These are phyloP conservation scores for Plicaturopsis crispa DNA, from an alignment of 768 basidiomycete species.

Conservation along the genomic window DNA sequence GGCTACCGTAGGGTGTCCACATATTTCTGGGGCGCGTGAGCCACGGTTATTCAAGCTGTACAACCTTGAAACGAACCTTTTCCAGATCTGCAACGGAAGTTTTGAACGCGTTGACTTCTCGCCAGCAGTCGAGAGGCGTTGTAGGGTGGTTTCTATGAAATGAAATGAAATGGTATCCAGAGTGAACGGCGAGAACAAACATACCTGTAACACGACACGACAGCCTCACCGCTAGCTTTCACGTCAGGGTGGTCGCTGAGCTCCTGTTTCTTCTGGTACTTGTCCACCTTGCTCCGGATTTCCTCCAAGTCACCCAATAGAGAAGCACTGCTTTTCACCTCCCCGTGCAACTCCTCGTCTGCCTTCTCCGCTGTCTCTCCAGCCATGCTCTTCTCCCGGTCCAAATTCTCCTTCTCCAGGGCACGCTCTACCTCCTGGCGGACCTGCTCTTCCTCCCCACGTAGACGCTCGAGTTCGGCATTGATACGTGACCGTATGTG, in stretches of 20 bases:
- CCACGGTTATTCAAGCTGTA: conserved; percentile 6
- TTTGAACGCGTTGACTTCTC: conserved; percentile 65
- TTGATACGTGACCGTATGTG: conserved; percentile 69
- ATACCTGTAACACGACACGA: conserved; percentile 73
- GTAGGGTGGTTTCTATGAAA: conserved; percentile 29
- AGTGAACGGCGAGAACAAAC: conserved; percentile 14
- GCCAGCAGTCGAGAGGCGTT: conserved; percentile 67
- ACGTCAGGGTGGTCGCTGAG: conserved; percentile 49
- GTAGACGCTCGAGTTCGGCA: conserved; percentile 57
- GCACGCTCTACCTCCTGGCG: conserved; percentile 68
- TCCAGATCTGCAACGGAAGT: conserved; percentile 60
- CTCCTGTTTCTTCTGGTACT: conserved; percentile 50
- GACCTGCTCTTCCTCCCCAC: conserved; percentile 62
- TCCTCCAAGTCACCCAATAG: conserved; percentile 73
- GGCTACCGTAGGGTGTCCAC: conserved; percentile 14
- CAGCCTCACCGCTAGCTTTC: conserved; percentile 46
- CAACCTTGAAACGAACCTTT: conserved; percentile 39
- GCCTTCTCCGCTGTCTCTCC: conserved; percentile 30
- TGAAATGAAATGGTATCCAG: conserved; percentile 1
- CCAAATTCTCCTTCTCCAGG: conserved; percentile 83
- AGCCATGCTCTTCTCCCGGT: conserved; percentile 56
- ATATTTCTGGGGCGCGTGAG: conserved; percentile 6
- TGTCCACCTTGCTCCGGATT: conserved; percentile 64
- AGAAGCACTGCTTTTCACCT: conserved; percentile 49
- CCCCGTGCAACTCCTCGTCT: conserved; percentile 28